Evolutionary conservation across 2,329 filamentous ascomycete genomes (phyloP).

Genomic region (Monilinia fructicola): DNA sequence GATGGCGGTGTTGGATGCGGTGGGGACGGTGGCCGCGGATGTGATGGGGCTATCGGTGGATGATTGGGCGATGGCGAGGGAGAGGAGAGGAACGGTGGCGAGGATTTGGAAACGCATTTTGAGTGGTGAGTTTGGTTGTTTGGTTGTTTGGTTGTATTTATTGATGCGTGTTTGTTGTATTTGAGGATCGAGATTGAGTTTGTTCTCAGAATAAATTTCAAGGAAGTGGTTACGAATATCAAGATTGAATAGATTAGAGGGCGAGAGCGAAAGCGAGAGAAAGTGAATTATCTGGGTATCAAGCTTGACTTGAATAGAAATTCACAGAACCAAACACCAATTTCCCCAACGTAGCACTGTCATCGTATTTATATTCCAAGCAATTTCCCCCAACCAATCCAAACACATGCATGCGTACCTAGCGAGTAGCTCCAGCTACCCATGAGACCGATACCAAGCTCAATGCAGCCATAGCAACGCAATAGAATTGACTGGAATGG

Average conservation of each 20-base stretch:
- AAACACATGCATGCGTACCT: too few species aligned
- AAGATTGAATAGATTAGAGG: background rate
- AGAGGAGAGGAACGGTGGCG: constrained; percentile 10
- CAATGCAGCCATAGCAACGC: constrained; percentile 17
- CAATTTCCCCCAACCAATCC: constrained; percentile 9
- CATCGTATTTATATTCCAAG: constrained; percentile 3
- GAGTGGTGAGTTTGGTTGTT: background rate
- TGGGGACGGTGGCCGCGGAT: background rate
- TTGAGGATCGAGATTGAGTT: background rate
- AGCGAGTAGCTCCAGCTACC: too few species aligned
- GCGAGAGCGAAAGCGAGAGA: background rate
- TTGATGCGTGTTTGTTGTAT: background rate
- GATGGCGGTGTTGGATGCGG: background rate
- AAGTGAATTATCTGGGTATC: background rate
- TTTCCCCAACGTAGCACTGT: background rate
- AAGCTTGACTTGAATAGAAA: background rate
- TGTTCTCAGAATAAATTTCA: background rate
- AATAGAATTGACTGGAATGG: background rate
- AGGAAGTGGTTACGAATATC: background rate
- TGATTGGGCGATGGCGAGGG: constrained; percentile 13
- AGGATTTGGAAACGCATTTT: constrained; percentile 24
- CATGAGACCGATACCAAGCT: background rate
- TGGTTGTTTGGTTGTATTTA: background rate
- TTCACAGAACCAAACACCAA: background rate
- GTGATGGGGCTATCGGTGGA: background rate